Percentiles rank a stretch among this genome's conserved stretches.
These are phyloP conservation scores for Sphagnurus paluster DNA, from an alignment of 1,284 basidiomycete genomes.

Conservation along the genomic window DNA sequence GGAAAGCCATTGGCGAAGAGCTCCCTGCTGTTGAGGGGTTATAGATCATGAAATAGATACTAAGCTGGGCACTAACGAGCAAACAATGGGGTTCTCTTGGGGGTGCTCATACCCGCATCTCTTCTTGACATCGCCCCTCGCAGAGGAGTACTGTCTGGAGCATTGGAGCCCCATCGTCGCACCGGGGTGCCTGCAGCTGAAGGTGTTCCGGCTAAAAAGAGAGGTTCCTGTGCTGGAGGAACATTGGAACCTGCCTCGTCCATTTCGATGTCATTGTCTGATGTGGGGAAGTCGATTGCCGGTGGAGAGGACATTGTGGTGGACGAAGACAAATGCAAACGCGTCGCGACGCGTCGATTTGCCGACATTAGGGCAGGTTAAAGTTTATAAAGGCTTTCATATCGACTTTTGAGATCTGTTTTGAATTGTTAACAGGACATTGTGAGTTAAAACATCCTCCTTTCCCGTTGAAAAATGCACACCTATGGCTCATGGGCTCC, in stretches of 20 bases:
- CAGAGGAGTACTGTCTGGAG: conserved; percentile 47
- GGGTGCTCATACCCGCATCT: conserved; percentile 61
- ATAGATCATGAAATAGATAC: conserved; percentile 7
- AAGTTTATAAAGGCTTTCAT: neutral
- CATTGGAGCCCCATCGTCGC: conserved; percentile 35
- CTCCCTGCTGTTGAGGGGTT: conserved; percentile 43
- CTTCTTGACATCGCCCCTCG: conserved; percentile 55
- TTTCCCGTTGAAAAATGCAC: too few relatives aligned
- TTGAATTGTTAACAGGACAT: neutral
- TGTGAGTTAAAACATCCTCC: too few relatives aligned
- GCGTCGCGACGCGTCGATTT: conserved; percentile 51
- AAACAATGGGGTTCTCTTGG: conserved; percentile 55
- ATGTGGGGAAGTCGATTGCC: conserved; percentile 65
- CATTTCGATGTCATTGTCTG: conserved; percentile 63
- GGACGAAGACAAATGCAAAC: conserved; percentile 22
- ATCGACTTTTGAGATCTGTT: too few relatives aligned
- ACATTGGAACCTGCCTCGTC: conserved; percentile 46
- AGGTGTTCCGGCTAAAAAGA: conserved; percentile 64
- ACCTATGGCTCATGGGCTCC: too few relatives aligned
- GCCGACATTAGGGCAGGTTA: conserved; percentile 26
- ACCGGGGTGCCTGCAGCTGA: conserved; percentile 55
- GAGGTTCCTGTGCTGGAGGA: conserved; percentile 48
- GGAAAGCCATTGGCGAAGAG: conserved; percentile 73
- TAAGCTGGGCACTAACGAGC: conserved; percentile 41
- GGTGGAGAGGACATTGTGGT: conserved; percentile 66